Conservation (phyloP, 768 basidiomycete genomes). For the Boletus speciosus region DNA sequence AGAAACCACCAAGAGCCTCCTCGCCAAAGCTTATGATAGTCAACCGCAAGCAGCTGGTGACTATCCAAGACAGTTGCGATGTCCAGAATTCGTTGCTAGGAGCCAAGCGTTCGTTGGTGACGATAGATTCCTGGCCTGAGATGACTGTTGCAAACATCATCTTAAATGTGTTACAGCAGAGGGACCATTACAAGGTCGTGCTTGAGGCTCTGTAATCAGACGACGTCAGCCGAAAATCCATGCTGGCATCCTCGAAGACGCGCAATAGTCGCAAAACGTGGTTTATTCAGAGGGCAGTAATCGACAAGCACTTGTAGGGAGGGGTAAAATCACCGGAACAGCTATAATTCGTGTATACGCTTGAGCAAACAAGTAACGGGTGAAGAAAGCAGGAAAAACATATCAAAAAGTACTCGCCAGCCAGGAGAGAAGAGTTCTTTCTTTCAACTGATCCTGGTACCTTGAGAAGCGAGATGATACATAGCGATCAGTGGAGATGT, state of each 20-base stretch:
- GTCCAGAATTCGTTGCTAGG: not conserved
- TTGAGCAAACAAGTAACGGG: conserved; percentile 19
- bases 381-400: conserved; percentile 12
- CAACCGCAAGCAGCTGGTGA: too few relatives aligned
- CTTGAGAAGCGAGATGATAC: conserved; percentile 19
- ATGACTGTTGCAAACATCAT: not conserved
- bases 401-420: conserved; percentile 17
- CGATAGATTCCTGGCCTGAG: not conserved
- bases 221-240: not conserved
- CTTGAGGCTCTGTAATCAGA: not conserved
- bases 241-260: not conserved
- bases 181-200: too few relatives aligned
- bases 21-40: not conserved
- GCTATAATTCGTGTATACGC: conserved; percentile 19
- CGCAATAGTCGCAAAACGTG: conserved; percentile 9
- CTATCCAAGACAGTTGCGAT: not conserved
- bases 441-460: conserved; percentile 23
- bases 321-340: conserved; percentile 10
- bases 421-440: conserved; percentile 19
- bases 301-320: conserved; percentile 17
- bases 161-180: not conserved
- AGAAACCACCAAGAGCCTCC: not conserved
- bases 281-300: conserved; percentile 20
- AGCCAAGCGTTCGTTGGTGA: not conserved
- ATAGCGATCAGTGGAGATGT: conserved; percentile 21